Evolutionary conservation across 805 yeast species (phyloP).

Genomic region (Wickerhamiella azymoides): DNA sequence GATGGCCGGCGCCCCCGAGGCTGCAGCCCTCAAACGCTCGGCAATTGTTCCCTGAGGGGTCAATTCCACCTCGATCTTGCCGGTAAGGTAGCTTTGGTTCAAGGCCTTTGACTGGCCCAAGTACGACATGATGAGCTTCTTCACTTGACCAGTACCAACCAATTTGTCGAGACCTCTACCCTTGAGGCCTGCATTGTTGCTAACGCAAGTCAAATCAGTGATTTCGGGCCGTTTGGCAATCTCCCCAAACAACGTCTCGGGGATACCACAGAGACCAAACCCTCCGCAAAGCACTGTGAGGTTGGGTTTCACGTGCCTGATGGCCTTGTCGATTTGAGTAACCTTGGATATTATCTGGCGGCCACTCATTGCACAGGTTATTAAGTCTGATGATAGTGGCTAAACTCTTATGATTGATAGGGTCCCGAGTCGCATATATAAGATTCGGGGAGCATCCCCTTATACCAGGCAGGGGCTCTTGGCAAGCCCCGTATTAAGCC

Average conservation of each 20-base stretch:
- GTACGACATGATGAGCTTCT: conserved; percentile 34
- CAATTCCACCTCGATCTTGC: conserved; percentile 33
- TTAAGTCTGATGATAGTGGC: too few relatives aligned
- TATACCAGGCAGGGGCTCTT: too few relatives aligned
- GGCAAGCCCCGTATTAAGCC: too few relatives aligned
- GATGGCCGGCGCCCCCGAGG: conserved; percentile 37
- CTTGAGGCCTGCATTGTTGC: conserved; percentile 38
- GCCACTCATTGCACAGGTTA: neutral
- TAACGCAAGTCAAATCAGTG: conserved; percentile 30
- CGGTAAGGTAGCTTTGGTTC: conserved; percentile 30
- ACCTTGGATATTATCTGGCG: conserved; percentile 10
- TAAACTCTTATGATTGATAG: too few relatives aligned
- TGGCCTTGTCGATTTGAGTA: conserved; percentile 14
- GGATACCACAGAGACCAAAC: conserved; percentile 36
- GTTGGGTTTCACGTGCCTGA: conserved; percentile 17
- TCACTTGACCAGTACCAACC: conserved; percentile 31
- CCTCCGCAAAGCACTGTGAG: conserved; percentile 35
- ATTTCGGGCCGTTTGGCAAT: conserved; percentile 26
- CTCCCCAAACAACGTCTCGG: conserved; percentile 32
- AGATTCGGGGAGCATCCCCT: too few relatives aligned
- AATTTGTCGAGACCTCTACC: conserved; percentile 32
- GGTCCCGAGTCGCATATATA: too few relatives aligned
- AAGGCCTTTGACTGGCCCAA: conserved; percentile 34
- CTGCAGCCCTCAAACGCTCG: conserved; percentile 36
- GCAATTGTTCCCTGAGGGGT: conserved; percentile 42